Conservation (phyloP, 192 early-diverging fungal genomes). For the Oehlia diaphana region DNA sequence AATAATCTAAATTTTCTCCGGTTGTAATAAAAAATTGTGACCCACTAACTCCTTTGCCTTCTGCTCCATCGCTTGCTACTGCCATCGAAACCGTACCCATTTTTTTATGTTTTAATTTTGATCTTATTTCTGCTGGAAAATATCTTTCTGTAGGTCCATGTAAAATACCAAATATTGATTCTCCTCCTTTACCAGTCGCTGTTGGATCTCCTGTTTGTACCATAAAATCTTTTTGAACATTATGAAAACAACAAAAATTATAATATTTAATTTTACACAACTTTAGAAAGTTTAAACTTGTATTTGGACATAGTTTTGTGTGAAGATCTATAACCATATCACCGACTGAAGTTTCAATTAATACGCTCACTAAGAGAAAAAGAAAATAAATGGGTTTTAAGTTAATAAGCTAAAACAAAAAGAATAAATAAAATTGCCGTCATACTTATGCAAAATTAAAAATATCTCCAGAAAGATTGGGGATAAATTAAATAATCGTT, state of each 20-base stretch:
- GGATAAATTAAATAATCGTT: no score
- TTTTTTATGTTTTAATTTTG: conserved; percentile 74
- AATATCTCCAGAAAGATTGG: no score
- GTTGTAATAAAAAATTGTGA: conserved; percentile 90
- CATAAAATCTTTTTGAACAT: conserved; percentile 80
- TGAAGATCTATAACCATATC: conserved; percentile 89
- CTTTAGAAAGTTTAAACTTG: conserved; percentile 81
- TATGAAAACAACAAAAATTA: conserved; percentile 81
- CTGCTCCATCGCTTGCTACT: conserved; percentile 44
- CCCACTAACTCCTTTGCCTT: conserved; percentile 53
- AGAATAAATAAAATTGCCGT: no score
- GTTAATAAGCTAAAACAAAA: no score
- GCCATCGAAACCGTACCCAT: conserved; percentile 82
- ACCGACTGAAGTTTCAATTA: conserved; percentile 88
- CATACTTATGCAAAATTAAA: no score
- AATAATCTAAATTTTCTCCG: conserved; percentile 70
- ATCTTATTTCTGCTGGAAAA: conserved; percentile 78
- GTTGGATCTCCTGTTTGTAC: conserved; percentile 75
- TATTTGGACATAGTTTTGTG: conserved; percentile 65
- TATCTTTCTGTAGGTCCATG: conserved; percentile 58
- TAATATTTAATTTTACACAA: conserved; percentile 89
- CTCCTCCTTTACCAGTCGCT: conserved; percentile 69
- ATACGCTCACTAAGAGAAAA: conserved; percentile 52
- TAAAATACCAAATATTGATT: conserved; percentile 68
- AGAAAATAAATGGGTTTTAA: background rate